A percentile compares a stretch with the other conserved stretches of the same genome.
Conservation (phyloP, 2,329 filamentous ascomycete species). For the Neonectria neomacrospora region DNA sequence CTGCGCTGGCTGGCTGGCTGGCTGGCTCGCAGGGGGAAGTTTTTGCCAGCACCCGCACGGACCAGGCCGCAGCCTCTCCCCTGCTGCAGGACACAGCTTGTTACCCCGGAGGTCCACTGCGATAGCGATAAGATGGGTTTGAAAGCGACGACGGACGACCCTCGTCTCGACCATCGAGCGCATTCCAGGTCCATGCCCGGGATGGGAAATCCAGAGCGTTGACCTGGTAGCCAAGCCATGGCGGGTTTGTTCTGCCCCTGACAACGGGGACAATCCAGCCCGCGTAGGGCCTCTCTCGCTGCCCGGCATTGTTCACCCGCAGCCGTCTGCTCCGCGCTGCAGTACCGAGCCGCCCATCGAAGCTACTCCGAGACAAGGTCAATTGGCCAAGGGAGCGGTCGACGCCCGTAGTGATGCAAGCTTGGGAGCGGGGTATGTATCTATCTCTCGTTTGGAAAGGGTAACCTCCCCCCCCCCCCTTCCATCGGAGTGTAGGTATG, state of each 20-base stretch:
- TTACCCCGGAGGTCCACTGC: constrained; percentile 1
- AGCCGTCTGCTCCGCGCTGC: constrained; percentile 8
- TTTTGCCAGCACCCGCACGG: neutral
- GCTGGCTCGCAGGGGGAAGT: neutral
- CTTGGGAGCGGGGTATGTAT: constrained; percentile 7
- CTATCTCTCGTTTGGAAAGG: neutral
- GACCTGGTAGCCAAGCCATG: too few species aligned
- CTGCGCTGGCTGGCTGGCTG: too few species aligned
- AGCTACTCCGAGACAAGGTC: neutral
- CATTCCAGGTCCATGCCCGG: neutral
- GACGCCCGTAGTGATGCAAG: constrained; percentile 11
- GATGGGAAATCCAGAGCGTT: neutral
- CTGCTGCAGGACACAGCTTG: neutral
- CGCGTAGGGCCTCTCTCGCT: constrained; percentile 3
- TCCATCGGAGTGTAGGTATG: constrained; percentile 7
- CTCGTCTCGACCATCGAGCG: too few species aligned
- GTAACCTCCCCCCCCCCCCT: neutral
- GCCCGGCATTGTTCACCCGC: constrained; percentile 7
- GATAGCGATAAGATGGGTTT: constrained; percentile 36
- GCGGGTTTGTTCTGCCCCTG: too few species aligned
- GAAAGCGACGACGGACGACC: constrained; percentile 16
- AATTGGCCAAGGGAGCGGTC: constrained; percentile 5
- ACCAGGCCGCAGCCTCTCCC: too few species aligned
- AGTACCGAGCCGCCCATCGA: neutral
- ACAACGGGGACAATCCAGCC: too few species aligned